These are phyloP conservation scores for Monilinia laxa DNA, from an alignment of 2,329 filamentous ascomycete species.

Conservation along the genomic window DNA sequence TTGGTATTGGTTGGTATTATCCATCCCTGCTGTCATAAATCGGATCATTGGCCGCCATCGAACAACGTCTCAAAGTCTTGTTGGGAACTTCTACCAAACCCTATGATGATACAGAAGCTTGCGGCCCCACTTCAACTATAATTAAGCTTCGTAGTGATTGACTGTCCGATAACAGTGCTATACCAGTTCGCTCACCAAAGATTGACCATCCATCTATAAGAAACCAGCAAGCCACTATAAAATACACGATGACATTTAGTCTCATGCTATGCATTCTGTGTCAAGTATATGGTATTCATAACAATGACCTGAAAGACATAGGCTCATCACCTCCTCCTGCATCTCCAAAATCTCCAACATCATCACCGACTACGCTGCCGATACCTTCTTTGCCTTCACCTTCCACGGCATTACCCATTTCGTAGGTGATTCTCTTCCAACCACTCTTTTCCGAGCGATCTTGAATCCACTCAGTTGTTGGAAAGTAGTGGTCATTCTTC, in stretches of 20 bases:
- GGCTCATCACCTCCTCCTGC: conserved; percentile 23
- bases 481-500: conserved; percentile 97
- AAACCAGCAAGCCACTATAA: not conserved
- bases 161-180: not conserved
- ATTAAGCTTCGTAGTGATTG: not conserved
- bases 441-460: conserved; percentile 58
- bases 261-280: not conserved
- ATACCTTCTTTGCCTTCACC: conserved; percentile 50
- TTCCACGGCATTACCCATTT: conserved; percentile 52
- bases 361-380: conserved; percentile 33
- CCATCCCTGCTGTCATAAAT: not conserved
- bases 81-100: not conserved
- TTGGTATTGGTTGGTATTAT: not conserved
- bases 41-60: conserved; percentile 8
- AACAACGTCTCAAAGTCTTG: not conserved
- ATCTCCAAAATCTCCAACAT: conserved; percentile 35
- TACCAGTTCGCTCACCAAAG: not conserved
- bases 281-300: conserved; percentile 1
- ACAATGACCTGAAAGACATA: not conserved
- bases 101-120: not conserved
- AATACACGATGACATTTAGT: conserved; percentile 4
- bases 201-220: not conserved
- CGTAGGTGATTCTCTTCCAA: conserved; percentile 64
- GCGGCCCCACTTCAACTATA: not conserved
- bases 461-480: conserved; percentile 69